Evolutionary conservation across 495 filamentous ascomycete genomes (phyloP), one percentile per base, ranked within the genome.

Genomic region (Penicillium crystallinum): DNA sequence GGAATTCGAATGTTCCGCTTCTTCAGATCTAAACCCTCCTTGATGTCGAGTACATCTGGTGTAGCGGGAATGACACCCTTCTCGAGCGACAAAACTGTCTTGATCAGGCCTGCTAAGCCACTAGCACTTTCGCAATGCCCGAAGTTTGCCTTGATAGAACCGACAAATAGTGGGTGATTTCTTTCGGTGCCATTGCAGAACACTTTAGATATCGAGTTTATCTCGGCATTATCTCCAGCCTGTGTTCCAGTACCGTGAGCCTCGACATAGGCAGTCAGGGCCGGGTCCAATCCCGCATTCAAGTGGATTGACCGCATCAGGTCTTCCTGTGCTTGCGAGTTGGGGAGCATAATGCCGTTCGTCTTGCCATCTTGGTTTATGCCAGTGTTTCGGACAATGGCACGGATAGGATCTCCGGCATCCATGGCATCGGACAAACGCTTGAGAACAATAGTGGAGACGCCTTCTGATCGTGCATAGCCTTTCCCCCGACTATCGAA

Each of bases 81-180:
- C 43, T 87, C 80, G 22, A 87, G 65, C 64, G 80, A 77, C 46
- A 84, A 51, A 11, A 76, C 70, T 0, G 75, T 70, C 57, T 87
- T 86, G 53, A 86, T 81, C 7, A 86, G 52, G 8, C 74, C 80
- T 4, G 77, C 74, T 25, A 87, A 70, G 19, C 83, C 82, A 49
- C 74, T 77, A 23, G 73, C 76, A 37, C 74, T 77, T 55, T 87
- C 83, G 7, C 12, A n/a, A 14, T 87, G 83, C 12, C 83, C 69
- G 3, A 72, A 40, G 47, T 72, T 72, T 5, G 69, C 54, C 52
- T 72, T 72, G 35, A 67, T 56, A 0, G 66, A 65, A 3, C 69
- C 69, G 34, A 67, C 56, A 44, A 58, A 66, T 6, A 66, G 54
- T 3, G 64, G 62, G 9, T 67, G 56, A 14, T 45, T 38, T 52